Evolutionary conservation across 441 rosid species (phyloP), one percentile per base, ranked within the genome.

Genomic region (Kokia cookei): DNA sequence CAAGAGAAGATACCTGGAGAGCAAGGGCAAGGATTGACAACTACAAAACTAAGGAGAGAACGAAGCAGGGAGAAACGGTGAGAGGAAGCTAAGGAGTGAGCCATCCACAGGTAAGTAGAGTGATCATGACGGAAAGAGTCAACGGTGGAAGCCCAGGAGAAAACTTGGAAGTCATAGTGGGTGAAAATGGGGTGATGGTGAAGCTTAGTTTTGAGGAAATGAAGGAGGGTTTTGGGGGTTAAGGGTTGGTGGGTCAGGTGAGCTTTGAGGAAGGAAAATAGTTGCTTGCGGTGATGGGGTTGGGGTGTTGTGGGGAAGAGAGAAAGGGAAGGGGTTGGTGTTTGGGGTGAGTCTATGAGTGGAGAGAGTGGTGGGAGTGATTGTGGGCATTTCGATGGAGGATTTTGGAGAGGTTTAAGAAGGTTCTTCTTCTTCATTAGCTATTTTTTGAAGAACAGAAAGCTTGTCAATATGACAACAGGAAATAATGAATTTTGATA

Each of bases 1-100:
- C 98, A 94, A 70, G 92, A 89, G 84, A 94, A 94, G 82, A 92
- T 94, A 72, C 97, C 96, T 61, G 88, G 87, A 13, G 95, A 82
- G 47, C 97, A 94, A 0, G 97, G 97, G 65, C 97, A 94, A 6
- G 91, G 93, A 53, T 82, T 88, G 0, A 97, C 68, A 0, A 87
- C 81, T 37, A 92, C 73, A 77, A 87, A 92, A 37, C 74, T 76
- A 60, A 94, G 93, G 61, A 94, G 87, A 15, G 80, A 79, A 15
- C 43, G 32, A 60, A 94, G 95, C 47, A 84, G 88, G 4, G 75
- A 35, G 63, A 91, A 80, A 0, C 95, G 85, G 82, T 90, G 83
- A 22, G 97, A 86, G 78, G 86, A 75, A 71, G 94, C 85, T 12
- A 88, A 96, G 42, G 91, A 87, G 19, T 85, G 81, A 29, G 87